Conservation (phyloP, 2,329 filamentous ascomycete species). For the Aspergillus candidus region DNA sequence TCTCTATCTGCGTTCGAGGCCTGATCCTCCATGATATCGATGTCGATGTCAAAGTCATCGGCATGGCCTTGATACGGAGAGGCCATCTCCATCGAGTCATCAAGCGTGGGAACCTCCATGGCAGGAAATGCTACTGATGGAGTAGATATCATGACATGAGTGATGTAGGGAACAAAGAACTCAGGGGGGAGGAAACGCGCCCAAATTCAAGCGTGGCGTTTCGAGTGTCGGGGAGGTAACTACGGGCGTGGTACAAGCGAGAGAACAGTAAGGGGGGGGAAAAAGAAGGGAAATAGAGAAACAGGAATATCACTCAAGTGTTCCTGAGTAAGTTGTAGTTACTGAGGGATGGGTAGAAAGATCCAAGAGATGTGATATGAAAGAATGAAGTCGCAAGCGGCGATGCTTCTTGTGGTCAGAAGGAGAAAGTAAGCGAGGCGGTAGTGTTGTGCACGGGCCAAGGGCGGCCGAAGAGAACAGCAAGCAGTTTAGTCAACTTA, state of each 20-base stretch:
- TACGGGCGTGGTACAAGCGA: constrained; percentile 1
- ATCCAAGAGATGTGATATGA: constrained; percentile 1
- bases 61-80: constrained; percentile 37
- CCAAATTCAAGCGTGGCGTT: constrained; percentile 16
- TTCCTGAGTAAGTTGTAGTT: not conserved
- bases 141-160: constrained; percentile 29
- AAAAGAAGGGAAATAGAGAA: constrained; percentile 1
- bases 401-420: constrained; percentile 18
- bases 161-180: constrained; percentile 10
- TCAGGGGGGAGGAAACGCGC: constrained; percentile 9
- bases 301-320: constrained; percentile 1
- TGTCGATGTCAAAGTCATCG: constrained; percentile 55
- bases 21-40: constrained; percentile 53
- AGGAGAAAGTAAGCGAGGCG: constrained; percentile 31
- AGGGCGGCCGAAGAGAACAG: constrained; percentile 33
- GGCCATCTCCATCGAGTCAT: constrained; percentile 42
- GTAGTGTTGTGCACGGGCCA: constrained; percentile 31
- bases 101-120: constrained; percentile 34
- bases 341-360: constrained; percentile 10
- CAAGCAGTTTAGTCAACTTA: constrained; percentile 19
- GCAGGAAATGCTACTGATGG: constrained; percentile 24
- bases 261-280: not conserved
- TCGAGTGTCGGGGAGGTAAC: constrained; percentile 4
- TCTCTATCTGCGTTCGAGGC: constrained; percentile 52
- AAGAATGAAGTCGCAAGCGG: constrained; percentile 9